Percentiles rank a stretch among this genome's conserved stretches.
These are phyloP conservation scores for Paraphoma chrysanthemicola DNA, from an alignment of 2,329 filamentous ascomycete species.

Conservation along the genomic window DNA sequence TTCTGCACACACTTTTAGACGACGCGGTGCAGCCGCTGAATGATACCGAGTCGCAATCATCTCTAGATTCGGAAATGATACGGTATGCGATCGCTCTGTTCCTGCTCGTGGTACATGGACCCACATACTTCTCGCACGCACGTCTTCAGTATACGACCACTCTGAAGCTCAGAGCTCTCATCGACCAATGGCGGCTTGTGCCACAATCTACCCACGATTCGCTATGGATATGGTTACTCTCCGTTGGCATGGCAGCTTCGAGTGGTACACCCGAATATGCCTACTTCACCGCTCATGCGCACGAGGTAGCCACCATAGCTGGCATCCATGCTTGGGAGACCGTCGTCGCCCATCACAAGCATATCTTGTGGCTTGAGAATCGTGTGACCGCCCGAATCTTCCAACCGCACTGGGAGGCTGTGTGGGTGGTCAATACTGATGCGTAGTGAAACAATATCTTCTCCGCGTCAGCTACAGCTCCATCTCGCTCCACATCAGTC, in stretches of 20 bases:
- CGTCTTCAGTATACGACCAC: constrained; percentile 20
- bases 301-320: not conserved
- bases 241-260: constrained; percentile 21
- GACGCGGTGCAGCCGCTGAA: not conserved
- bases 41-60: not conserved
- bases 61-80: constrained; percentile 35
- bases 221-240: constrained; percentile 22
- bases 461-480: too few relatives aligned
- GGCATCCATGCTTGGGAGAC: constrained; percentile 12
- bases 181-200: constrained; percentile 9
- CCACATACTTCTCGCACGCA: constrained; percentile 63
- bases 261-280: constrained; percentile 9
- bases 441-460: not conserved
- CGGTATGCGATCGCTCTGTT: constrained; percentile 58
- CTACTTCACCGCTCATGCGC: constrained; percentile 18
- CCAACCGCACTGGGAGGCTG: constrained; percentile 14
- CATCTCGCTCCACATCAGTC: too few relatives aligned
- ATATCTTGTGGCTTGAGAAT: constrained; percentile 18
- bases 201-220: constrained; percentile 4
- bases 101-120: constrained; percentile 62
- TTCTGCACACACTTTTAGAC: constrained; percentile 58
- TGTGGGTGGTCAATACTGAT: constrained; percentile 1
- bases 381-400: constrained; percentile 6
- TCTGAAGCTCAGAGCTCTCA: constrained; percentile 13
- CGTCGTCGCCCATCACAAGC: constrained; percentile 2